Conservation (phyloP, 2,329 filamentous ascomycete species). For the Pyricularia grisea region DNA sequence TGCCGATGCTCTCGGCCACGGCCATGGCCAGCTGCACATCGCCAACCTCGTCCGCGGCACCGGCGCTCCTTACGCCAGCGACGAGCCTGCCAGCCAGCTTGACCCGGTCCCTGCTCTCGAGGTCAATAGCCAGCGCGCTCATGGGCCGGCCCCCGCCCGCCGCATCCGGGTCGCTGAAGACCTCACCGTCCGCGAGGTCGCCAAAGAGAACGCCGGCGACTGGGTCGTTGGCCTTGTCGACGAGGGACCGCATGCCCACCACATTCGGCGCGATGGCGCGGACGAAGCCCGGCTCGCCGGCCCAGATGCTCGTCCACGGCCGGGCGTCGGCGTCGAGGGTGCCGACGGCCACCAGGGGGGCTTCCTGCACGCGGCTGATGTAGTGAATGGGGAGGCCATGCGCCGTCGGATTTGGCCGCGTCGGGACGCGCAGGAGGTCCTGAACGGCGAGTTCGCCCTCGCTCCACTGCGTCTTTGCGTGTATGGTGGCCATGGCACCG, state of each 20-base stretch:
- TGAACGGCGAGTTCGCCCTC: constrained; percentile 60
- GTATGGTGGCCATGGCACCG: not conserved
- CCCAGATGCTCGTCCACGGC: constrained; percentile 73
- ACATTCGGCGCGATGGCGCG: constrained; percentile 51
- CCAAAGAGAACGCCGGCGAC: constrained; percentile 56
- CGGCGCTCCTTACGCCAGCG: constrained; percentile 43
- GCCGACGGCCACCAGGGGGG: constrained; percentile 64
- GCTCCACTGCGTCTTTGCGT: constrained; percentile 39
- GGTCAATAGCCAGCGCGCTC: constrained; percentile 51
- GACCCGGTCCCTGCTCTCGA: constrained; percentile 59
- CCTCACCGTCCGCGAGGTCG: constrained; percentile 30
- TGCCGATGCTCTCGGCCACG: constrained; percentile 66
- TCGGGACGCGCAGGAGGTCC: constrained; percentile 46
- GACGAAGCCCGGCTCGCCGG: constrained; percentile 62
- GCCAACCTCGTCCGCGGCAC: constrained; percentile 15
- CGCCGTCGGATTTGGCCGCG: constrained; percentile 54
- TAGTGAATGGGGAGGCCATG: constrained; percentile 53
- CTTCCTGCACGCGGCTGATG: constrained; percentile 47
- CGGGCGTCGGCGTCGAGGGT: constrained; percentile 53
- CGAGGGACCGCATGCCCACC: constrained; percentile 52
- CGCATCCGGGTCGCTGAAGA: constrained; percentile 11
- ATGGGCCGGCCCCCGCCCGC: constrained; percentile 24
- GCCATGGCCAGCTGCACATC: constrained; percentile 50
- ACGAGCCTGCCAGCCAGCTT: constrained; percentile 66
- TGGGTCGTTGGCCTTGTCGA: constrained; percentile 57